Conservation (phyloP, 441 rosid genomes). For the Jatropha multifida region DNA sequence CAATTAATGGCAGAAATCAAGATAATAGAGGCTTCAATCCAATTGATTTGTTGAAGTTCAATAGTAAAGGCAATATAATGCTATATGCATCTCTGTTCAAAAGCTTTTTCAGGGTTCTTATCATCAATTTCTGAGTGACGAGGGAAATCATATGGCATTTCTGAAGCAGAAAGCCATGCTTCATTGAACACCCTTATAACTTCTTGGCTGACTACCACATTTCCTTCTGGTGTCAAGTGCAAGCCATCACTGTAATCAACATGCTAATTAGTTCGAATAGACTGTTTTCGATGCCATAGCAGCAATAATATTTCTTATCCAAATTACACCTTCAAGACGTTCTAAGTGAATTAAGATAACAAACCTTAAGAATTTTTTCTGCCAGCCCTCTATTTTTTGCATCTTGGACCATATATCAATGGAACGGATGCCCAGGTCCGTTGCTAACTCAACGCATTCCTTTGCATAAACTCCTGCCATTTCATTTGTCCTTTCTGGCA, state of each 20-base stretch:
- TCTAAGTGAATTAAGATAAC: conserved; percentile 12
- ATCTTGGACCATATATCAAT: conserved; percentile 86
- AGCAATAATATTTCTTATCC: not conserved
- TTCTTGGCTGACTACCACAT: conserved; percentile 61
- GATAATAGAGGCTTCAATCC: too few species aligned
- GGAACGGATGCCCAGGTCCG: conserved; percentile 54
- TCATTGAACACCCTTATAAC: conserved; percentile 53
- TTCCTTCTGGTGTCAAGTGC: conserved; percentile 82
- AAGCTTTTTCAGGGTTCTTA: conserved; percentile 65
- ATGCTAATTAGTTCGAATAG: conserved; percentile 1
- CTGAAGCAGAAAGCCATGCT: conserved; percentile 70
- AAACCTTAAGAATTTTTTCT: conserved; percentile 71
- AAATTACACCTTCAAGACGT: not conserved
- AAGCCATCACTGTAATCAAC: conserved; percentile 66
- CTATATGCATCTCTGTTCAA: conserved; percentile 49
- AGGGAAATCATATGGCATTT: conserved; percentile 87
- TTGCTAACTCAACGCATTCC: conserved; percentile 63
- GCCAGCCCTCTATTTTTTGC: conserved; percentile 85
- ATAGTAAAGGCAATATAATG: not conserved
- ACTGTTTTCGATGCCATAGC: not conserved
- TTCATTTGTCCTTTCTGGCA: conserved; percentile 83
- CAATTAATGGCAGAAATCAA: not conserved
- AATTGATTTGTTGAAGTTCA: not conserved
- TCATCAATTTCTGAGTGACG: conserved; percentile 66
- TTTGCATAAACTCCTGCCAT: conserved; percentile 68